Base-by-base conservation (phyloP, 78 protist species). In the Guillardia theta region DNA sequence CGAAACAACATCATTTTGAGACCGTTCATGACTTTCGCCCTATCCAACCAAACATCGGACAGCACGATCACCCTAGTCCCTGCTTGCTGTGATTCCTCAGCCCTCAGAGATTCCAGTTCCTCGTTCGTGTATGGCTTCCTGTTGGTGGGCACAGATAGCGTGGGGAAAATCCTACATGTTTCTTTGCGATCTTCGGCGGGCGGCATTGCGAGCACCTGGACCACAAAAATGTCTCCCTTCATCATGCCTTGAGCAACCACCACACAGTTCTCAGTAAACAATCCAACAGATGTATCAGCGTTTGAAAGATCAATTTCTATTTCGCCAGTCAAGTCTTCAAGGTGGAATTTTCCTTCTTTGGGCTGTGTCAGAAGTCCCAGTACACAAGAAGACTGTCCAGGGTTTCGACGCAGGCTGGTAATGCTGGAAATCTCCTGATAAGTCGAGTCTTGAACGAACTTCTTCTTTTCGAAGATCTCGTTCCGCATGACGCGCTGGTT, bases 31-130 rank as follows among this genome's bases (percentile, higher is more conserved):
- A 95, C 97, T 43, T 43, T 78, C 33, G 78, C 92, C 22, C 76
- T 36, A 50, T 96, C 97, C 36, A 96, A 92, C 95, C 95, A 94
- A 22, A 95, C 96, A 37, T 96, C 97, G 0, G 96, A 96, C 18
- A 96, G 33, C 50, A 94, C 76, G 10, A 96, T 76, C 8, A 96
- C 24, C 90, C 45, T 46, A 8, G 48, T 44, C 18, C 37, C 44
- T 21, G 45, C 46, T 1, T 19, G 43, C 27, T 39, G 53, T 48
- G 10, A 36, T 30, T 80, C 90, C 90, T 37, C 48, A 48, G 5
- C 44, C 46, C 18, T 18, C 19, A 80, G 90, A 46, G 2, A 12
- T 48, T 44, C 6, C 33, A 0, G 2, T 12, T 80, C 90, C 90
- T 44, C 90, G 33, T 12, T 33, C 46, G 90, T n/a, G 90, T 80